A percentile compares a stretch with the other conserved stretches of the same genome.
Conservation (phyloP, 192 early-diverging fungal species). For the Blastocladiella britannica region DNA sequence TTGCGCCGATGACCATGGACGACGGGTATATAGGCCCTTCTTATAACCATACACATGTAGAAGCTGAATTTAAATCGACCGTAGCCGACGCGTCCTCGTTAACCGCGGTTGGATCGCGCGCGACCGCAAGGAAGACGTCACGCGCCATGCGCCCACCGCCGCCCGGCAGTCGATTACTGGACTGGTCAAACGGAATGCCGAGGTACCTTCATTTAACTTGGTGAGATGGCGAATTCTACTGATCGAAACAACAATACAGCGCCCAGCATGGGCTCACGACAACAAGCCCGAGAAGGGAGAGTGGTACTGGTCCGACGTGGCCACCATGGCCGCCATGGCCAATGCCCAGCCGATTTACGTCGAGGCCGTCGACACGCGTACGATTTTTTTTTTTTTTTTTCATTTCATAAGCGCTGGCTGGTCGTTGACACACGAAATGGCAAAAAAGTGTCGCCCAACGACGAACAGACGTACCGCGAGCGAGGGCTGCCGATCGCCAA, state of each 20-base stretch:
- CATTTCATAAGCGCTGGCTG: background rate
- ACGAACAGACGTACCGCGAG: constrained; percentile 7
- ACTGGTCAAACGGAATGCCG: constrained; percentile 36
- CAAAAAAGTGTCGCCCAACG: constrained; percentile 4
- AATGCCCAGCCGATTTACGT: constrained; percentile 48
- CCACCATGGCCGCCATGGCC: constrained; percentile 46
- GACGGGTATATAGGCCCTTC: constrained; percentile 23
- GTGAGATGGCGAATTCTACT: constrained; percentile 4
- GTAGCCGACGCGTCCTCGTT: constrained; percentile 47
- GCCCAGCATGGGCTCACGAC: constrained; percentile 27
- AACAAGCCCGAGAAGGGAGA: constrained; percentile 42
- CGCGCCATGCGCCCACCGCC: constrained; percentile 12
- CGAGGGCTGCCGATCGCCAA: constrained; percentile 50
- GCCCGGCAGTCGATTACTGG: constrained; percentile 13
- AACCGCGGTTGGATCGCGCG: constrained; percentile 83
- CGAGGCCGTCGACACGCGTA: constrained; percentile 42
- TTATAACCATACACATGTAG: background rate
- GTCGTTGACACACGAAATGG: background rate
- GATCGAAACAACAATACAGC: constrained; percentile 20
- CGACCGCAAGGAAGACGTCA: constrained; percentile 35
- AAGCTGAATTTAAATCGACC: background rate
- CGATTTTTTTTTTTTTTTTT: constrained; percentile 3
- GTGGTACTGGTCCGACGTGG: constrained; percentile 66
- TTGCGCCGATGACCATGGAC: constrained; percentile 52
- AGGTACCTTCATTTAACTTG: constrained; percentile 10